A percentile compares a stretch with the other conserved stretches of the same genome.
Conservation (phyloP, 2,329 filamentous ascomycete species). For the Eurotiales sp. region DNA sequence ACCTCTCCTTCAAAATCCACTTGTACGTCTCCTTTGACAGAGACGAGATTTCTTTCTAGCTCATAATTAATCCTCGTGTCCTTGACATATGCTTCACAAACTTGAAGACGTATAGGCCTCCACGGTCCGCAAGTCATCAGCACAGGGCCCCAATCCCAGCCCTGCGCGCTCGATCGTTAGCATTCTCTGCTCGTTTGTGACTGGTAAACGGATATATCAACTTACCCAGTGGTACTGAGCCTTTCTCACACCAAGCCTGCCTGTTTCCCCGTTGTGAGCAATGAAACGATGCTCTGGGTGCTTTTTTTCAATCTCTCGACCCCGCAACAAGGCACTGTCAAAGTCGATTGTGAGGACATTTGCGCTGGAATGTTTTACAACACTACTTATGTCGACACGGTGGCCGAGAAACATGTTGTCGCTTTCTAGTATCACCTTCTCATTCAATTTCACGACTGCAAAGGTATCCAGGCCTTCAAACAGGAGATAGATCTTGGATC, state of each 20-base stretch:
- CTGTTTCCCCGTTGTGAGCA: conserved; percentile 44
- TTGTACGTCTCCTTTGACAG: conserved; percentile 34
- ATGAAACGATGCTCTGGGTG: conserved; percentile 45
- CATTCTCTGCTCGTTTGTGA: too few species aligned
- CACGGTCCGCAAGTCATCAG: conserved; percentile 59
- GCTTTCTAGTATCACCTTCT: conserved; percentile 58
- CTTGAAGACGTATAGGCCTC: conserved; percentile 56
- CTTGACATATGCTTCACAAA: conserved; percentile 55
- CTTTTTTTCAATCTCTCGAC: conserved; percentile 39
- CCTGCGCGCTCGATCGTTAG: conserved; percentile 58
- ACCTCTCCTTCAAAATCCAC: conserved; percentile 37
- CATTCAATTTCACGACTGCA: conserved; percentile 66
- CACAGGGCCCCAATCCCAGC: conserved; percentile 68
- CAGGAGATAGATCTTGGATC: conserved; percentile 50
- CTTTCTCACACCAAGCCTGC: conserved; percentile 54
- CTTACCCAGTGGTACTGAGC: conserved; percentile 56
- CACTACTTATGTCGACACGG: conserved; percentile 63
- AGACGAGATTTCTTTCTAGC: conserved; percentile 40
- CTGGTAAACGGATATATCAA: too few species aligned
- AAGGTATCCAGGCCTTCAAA: conserved; percentile 74
- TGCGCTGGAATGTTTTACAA: conserved; percentile 47
- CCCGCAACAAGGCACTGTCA: conserved; percentile 44
- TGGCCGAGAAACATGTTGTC: conserved; percentile 73
- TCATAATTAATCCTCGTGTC: conserved; percentile 57
- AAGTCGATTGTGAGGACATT: conserved; percentile 49